Conservation (phyloP, 352 stramenopile species). For the Thalassiosira livingstoniorum region DNA sequence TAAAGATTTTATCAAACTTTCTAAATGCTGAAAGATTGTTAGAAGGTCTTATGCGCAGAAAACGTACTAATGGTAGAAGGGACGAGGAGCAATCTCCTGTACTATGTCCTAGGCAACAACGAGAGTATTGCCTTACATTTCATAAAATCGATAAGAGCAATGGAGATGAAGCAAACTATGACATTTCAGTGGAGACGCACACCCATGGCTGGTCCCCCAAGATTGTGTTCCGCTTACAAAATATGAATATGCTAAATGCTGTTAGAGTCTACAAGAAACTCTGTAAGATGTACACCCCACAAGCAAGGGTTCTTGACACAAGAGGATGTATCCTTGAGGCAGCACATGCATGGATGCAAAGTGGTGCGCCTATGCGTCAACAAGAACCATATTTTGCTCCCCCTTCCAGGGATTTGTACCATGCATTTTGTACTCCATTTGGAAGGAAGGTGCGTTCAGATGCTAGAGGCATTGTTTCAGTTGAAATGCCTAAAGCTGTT, state of each 20-base stretch:
- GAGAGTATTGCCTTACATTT: conserved; percentile 29
- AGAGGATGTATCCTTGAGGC: background rate
- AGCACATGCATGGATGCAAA: background rate
- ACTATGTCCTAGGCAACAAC: conserved; percentile 8
- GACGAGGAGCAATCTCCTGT: conserved; percentile 19
- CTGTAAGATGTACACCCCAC: background rate
- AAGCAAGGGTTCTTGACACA: background rate
- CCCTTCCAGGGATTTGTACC: background rate
- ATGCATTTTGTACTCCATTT: background rate
- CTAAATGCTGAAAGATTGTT: conserved; percentile 16
- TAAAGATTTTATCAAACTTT: conserved; percentile 32
- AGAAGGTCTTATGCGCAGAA: conserved; percentile 4
- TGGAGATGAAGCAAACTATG: conserved; percentile 29
- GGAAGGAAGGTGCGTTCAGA: background rate
- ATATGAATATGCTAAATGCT: conserved; percentile 20
- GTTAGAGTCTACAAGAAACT: conserved; percentile 15
- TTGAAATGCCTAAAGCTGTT: too few relatives aligned
- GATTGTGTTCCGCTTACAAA: conserved; percentile 18
- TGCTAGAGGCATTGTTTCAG: too few relatives aligned
- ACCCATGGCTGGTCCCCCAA: conserved; percentile 25
- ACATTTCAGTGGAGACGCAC: conserved; percentile 10
- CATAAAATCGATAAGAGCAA: conserved; percentile 41
- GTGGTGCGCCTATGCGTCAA: background rate
- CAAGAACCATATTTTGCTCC: background rate
- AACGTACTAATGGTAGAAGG: conserved; percentile 1